Base-by-base conservation (phyloP, 2,329 filamentous ascomycete species). In the Cercospora zeina region DNA sequence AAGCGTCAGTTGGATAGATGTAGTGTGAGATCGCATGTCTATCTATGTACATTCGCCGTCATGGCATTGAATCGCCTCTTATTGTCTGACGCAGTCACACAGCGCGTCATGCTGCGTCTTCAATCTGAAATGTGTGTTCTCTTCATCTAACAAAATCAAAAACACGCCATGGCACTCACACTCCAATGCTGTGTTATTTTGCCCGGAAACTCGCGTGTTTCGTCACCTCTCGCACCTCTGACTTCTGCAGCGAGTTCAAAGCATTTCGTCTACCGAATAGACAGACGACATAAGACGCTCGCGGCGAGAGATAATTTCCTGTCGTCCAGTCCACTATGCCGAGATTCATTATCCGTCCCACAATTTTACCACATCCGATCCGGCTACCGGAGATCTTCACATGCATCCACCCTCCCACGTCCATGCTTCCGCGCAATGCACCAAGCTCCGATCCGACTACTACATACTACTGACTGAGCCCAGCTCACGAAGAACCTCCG, bases 401-500 rank as follows among this genome's bases (percentile, higher is more conserved):
- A 53, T 53, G 49, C 49, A 53, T 53, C 31, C n/a, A 31, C 49
- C 34, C 49, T 27, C 33, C 30, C 42, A 49, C 42, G 42, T 24
- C 42, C 21, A 49, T n/a, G 42, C 42, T 27, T 11, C 21, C 21
- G 42, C 42, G 42, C 42, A 49, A 14, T 27, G 42, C 42, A 14
- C 21, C 42, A 49, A 27, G 42, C 42, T 27, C 42, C 21, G 21
- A 27, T 3, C 42, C 7, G 21, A 27, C 21, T 14, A 49, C 42
- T 19, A 49, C 21, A 30, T 27, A 30, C 21, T 19, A 30, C 21
- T 21, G 13, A 30, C 21, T 21, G 13, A 27, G 21, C 42, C 24
- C 42, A 49, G 42, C 42, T 14, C 24, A 49, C 11, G 24, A n/a
- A n/a, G 24, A 33, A 42, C 14, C 33, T 39, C 33, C 2, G 1